Evolutionary conservation across 202 grass and related monocot species (phyloP).

Genomic region (Elaeis oleifera): DNA sequence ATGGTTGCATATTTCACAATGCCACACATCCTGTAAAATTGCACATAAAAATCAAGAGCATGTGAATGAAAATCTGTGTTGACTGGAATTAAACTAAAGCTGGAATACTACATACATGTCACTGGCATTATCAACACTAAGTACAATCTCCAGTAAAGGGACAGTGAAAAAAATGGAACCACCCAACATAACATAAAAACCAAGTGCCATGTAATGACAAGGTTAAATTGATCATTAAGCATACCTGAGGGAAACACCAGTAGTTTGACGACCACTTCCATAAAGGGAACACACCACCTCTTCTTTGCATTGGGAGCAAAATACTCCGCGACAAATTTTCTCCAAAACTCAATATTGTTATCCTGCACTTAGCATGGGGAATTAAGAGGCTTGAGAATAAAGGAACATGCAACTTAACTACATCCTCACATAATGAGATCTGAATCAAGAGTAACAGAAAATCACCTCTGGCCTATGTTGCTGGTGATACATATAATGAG

Average conservation of each 20-base stretch:
- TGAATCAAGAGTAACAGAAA: background rate
- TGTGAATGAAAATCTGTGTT: no score
- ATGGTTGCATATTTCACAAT: constrained; percentile 95
- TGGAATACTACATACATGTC: no score
- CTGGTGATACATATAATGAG: constrained; percentile 96
- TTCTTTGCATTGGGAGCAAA: constrained; percentile 89
- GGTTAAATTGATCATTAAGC: background rate
- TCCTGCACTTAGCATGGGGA: constrained; percentile 41
- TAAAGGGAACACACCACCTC: constrained; percentile 99
- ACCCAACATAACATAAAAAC: no score
- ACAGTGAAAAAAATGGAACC: background rate
- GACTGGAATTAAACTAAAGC: no score
- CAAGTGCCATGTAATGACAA: no score
- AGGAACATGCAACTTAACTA: no score
- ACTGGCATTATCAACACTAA: no score
- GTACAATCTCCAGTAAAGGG: no score
- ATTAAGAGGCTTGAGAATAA: background rate
- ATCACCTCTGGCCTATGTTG: constrained; percentile 81
- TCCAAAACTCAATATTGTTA: constrained; percentile 98
- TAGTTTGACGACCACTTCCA: constrained; percentile 87
- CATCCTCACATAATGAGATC: no score
- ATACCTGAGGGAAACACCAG: constrained; percentile 95
- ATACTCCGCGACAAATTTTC: constrained; percentile 88
- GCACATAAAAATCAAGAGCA: constrained; percentile 11
- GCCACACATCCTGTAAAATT: constrained; percentile 82